A percentile compares a stretch with the other conserved stretches of the same genome.
Conservation (phyloP, 495 filamentous ascomycete species). For the Apiosordaria backusii region DNA sequence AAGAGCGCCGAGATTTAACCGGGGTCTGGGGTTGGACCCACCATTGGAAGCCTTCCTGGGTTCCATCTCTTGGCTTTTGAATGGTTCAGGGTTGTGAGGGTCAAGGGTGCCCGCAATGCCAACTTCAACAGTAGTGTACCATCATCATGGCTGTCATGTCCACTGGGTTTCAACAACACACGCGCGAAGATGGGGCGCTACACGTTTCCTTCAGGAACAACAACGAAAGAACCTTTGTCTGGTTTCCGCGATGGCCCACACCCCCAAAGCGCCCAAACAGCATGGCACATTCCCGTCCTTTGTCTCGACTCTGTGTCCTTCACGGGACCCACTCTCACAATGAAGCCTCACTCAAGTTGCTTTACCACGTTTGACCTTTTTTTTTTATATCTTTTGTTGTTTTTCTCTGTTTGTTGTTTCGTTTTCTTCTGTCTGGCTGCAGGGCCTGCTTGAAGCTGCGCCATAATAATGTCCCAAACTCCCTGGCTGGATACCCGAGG, state of each 20-base stretch:
- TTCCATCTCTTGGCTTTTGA: too few relatives aligned
- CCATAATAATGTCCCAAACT: background rate
- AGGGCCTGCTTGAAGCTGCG: background rate
- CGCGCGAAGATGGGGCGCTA: too few relatives aligned
- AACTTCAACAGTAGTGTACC: too few relatives aligned
- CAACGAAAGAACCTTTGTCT: background rate
- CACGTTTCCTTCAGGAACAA: too few relatives aligned
- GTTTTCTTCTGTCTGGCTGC: background rate
- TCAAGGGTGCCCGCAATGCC: too few relatives aligned
- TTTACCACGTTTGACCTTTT: background rate
- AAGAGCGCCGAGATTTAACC: background rate
- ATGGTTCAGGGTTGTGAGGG: too few relatives aligned
- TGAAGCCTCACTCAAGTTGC: background rate
- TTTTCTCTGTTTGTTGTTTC: background rate
- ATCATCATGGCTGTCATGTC: too few relatives aligned
- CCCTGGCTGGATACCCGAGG: background rate
- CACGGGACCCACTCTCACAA: background rate
- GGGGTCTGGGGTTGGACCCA: background rate
- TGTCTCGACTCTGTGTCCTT: background rate
- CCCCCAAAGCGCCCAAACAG: background rate
- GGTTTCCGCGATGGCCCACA: background rate
- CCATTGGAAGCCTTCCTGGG: background rate
- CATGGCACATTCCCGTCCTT: background rate
- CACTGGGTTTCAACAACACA: too few relatives aligned
- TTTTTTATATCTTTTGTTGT: background rate